These are phyloP conservation scores for Ceratocystis variospora DNA, from an alignment of 2,329 filamentous ascomycete species.

Conservation along the genomic window DNA sequence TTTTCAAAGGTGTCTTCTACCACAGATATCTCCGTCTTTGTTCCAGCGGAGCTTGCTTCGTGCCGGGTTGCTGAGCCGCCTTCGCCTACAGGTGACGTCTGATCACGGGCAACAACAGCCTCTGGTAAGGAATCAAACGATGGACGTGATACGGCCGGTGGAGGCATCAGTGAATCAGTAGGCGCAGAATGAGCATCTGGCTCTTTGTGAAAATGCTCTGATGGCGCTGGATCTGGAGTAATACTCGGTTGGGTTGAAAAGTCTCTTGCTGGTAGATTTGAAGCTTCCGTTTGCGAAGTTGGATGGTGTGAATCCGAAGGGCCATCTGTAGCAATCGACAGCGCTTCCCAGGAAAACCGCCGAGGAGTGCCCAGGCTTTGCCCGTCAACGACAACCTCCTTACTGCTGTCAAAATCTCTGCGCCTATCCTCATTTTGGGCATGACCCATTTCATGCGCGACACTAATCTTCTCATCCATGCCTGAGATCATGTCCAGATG, in stretches of 20 bases:
- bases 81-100: neutral
- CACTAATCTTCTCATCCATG: conserved; percentile 16
- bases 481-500: neutral
- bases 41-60: neutral
- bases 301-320: neutral
- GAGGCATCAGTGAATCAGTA: neutral
- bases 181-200: neutral
- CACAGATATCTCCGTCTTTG: neutral
- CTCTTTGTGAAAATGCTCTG: neutral
- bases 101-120: neutral
- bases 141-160: neutral
- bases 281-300: neutral
- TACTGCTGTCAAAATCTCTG: neutral
- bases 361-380: neutral
- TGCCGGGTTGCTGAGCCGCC: neutral
- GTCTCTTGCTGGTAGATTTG: neutral
- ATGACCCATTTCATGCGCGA: conserved; percentile 9
- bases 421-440: neutral
- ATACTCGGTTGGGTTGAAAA: neutral
- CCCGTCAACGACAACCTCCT: conserved; percentile 3
- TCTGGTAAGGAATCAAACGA: neutral
- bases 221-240: neutral
- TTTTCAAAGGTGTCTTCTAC: neutral
- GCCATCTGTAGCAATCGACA: neutral
- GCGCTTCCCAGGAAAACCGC: conserved; percentile 16